These are phyloP conservation scores for Cryptosporidium andersoni DNA, from an alignment of 169 alveolate species.

Conservation along the genomic window DNA sequence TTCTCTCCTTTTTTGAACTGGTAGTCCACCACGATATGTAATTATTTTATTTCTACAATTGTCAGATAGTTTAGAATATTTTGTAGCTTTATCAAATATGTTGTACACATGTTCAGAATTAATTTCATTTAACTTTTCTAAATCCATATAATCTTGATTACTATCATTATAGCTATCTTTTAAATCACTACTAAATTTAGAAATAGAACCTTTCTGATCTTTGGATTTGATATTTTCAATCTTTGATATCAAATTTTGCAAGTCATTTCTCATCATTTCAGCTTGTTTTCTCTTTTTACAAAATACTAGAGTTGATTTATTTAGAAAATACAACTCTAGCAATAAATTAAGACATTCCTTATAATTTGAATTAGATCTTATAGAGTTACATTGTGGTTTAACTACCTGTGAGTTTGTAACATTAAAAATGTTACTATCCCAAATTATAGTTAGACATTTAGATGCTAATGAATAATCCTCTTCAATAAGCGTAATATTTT, in stretches of 20 bases:
- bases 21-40: slow-evolving; percentile 70
- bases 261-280: slow-evolving; percentile 52
- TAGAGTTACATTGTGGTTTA: neutral
- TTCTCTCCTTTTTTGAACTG: slow-evolving; percentile 62
- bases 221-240: slow-evolving; percentile 1
- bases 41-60: slow-evolving; percentile 6
- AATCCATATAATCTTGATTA: neutral
- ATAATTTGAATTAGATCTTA: slow-evolving; percentile 15
- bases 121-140: neutral
- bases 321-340: slow-evolving; percentile 40
- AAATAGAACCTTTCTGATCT: too few relatives aligned
- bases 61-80: too few relatives aligned
- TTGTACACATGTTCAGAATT: slow-evolving; percentile 2
- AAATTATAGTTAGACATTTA: slow-evolving; percentile 40
- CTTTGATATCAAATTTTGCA: slow-evolving; percentile 1
- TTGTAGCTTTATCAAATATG: neutral
- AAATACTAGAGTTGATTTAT: slow-evolving; percentile 34
- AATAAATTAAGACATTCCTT: slow-evolving; percentile 54
- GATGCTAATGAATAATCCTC: slow-evolving; percentile 38
- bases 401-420: neutral
- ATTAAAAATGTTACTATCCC: slow-evolving; percentile 48
- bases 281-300: slow-evolving; percentile 37
- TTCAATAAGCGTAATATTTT: slow-evolving; percentile 1
- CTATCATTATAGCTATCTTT: neutral
- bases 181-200: too few relatives aligned